Conservation (phyloP, 139 green algal species). For the Chlamydomonas sphaeroides region DNA sequence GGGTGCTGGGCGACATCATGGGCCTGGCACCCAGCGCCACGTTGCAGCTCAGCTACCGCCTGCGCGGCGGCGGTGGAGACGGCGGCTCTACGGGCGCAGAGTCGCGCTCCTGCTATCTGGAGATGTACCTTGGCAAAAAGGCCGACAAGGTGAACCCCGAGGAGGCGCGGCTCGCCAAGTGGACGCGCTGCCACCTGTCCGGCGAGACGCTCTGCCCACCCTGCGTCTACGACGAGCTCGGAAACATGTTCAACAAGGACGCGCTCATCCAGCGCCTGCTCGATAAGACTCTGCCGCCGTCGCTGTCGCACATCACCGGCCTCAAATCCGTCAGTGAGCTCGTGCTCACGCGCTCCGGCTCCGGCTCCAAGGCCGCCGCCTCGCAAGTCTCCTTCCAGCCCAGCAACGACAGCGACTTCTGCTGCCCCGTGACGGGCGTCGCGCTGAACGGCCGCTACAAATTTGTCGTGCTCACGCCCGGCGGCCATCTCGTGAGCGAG, state of each 20-base stretch:
- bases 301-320: conserved; percentile 76
- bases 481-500: conserved; percentile 81
- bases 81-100: conserved; percentile 91
- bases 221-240: conserved; percentile 84
- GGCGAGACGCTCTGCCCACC: conserved; percentile 75
- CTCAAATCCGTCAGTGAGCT: conserved; percentile 76
- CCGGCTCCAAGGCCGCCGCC: too few species aligned
- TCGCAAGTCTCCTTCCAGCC: conserved; percentile 20
- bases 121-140: conserved; percentile 90
- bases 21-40: conserved; percentile 24
- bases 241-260: conserved; percentile 78
- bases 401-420: conserved; percentile 57
- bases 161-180: conserved; percentile 74
- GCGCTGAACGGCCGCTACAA: conserved; percentile 73
- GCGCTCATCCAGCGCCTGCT: conserved; percentile 67
- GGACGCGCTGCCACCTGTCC: conserved; percentile 81
- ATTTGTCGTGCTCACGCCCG: conserved; percentile 63
- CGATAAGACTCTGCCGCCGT: conserved; percentile 71
- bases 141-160: conserved; percentile 82
- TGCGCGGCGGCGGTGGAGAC: conserved; percentile 85
- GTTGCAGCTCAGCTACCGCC: conserved; percentile 46
- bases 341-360: conserved; percentile 58
- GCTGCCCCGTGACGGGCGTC: conserved; percentile 79
- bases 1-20: conserved; percentile 34
- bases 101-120: conserved; percentile 84